Conservation (phyloP, 495 filamentous ascomycete species). For the Podospora pseudoanserina region DNA sequence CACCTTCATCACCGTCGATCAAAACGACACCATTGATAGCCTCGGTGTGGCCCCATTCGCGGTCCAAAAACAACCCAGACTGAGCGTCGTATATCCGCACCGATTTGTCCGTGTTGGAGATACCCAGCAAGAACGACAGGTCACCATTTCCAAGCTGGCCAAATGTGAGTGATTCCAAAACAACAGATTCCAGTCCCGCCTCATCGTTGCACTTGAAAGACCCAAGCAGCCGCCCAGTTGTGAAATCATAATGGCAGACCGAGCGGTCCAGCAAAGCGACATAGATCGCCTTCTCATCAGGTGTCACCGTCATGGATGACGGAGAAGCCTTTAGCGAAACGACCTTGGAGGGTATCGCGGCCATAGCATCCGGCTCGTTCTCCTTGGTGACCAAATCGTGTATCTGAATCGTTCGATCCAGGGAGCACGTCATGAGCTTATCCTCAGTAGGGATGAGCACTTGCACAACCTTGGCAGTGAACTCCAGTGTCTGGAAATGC, state of each 20-base stretch:
- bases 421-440: conserved; percentile 77
- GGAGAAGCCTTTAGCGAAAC: conserved; percentile 84
- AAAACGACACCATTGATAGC: conserved; percentile 80
- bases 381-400: conserved; percentile 74
- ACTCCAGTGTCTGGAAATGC: conserved; percentile 51
- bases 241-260: conserved; percentile 70
- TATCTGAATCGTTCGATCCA: conserved; percentile 79
- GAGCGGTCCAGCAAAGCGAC: conserved; percentile 82
- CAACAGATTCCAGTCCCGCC: conserved; percentile 72
- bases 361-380: conserved; percentile 61
- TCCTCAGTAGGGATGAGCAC: conserved; percentile 48
- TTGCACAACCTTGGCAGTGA: conserved; percentile 46
- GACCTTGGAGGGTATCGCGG: conserved; percentile 69
- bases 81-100: conserved; percentile 82
- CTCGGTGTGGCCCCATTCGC: conserved; percentile 92
- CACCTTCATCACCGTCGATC: conserved; percentile 54
- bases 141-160: conserved; percentile 41
- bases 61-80: conserved; percentile 69
- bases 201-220: conserved; percentile 80
- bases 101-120: conserved; percentile 93
- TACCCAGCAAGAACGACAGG: conserved; percentile 62
- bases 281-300: conserved; percentile 59
- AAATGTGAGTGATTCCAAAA: conserved; percentile 71
- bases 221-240: conserved; percentile 63
- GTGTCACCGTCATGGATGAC: conserved; percentile 68